These are phyloP conservation scores for Amaranthus palmeri DNA, from an alignment of 148 eudicot genomes.

Conservation along the genomic window DNA sequence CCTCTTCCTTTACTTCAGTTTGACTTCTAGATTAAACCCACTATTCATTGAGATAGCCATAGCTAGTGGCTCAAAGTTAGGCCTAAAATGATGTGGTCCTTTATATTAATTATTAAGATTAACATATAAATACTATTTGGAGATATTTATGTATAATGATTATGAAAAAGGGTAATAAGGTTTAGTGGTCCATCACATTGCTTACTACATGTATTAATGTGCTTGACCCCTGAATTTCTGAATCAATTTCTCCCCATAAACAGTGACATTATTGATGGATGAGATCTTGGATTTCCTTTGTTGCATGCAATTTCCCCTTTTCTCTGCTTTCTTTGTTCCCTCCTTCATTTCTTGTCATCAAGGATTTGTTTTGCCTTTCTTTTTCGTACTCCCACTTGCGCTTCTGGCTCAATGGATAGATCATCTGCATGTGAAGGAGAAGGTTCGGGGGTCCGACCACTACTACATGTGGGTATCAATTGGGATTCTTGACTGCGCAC, in stretches of 20 bases:
- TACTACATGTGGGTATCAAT: too few relatives aligned
- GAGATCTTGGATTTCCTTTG: conserved; percentile 14
- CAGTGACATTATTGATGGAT: conserved; percentile 22
- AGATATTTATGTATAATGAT: not conserved
- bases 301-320: conserved; percentile 26
- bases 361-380: conserved; percentile 5
- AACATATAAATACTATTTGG: not conserved
- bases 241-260: conserved; percentile 17
- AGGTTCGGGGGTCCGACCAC: too few relatives aligned
- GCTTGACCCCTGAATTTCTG: conserved; percentile 32
- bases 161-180: not conserved
- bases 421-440: too few relatives aligned
- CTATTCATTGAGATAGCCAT: conserved; percentile 15
- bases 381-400: not conserved
- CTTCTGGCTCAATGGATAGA: too few relatives aligned
- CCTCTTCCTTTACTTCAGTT: conserved; percentile 8
- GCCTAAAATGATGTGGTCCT: conserved; percentile 24
- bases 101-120: not conserved
- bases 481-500: too few relatives aligned
- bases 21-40: conserved; percentile 13
- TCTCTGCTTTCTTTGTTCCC: conserved; percentile 26
- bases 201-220: conserved; percentile 17
- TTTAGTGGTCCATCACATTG: conserved; percentile 20
- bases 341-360: conserved; percentile 14
- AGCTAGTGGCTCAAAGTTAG: conserved; percentile 23